A percentile compares a stretch with the other conserved stretches of the same genome.
Evolutionary conservation across 352 stramenopile genomes (phyloP).

Genomic region (Phytophthora pini): DNA sequence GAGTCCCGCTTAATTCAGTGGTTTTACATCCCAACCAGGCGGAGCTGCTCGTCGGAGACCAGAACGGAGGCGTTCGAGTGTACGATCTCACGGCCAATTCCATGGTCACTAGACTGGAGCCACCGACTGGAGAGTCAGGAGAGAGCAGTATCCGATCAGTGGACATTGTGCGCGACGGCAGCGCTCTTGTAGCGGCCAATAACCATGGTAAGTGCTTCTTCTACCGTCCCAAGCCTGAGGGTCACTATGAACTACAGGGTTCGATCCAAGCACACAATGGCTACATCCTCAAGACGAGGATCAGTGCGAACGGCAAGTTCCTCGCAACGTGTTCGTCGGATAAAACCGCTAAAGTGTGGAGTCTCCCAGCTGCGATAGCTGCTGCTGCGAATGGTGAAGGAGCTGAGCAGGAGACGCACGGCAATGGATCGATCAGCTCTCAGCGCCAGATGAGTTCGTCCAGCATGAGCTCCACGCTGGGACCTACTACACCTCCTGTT

Average conservation of each 20-base stretch:
- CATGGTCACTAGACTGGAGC: conserved; percentile 67
- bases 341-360: conserved; percentile 94
- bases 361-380: conserved; percentile 45
- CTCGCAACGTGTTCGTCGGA: conserved; percentile 95
- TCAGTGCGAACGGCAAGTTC: conserved; percentile 86
- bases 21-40: conserved; percentile 96
- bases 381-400: conserved; percentile 22
- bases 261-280: conserved; percentile 87
- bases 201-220: conserved; percentile 96
- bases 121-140: conserved; percentile 54
- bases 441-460: conserved; percentile 39
- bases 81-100: conserved; percentile 91
- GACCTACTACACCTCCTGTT: conserved; percentile 23
- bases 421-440: conserved; percentile 43
- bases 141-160: conserved; percentile 92
- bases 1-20: conserved; percentile 94
- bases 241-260: conserved; percentile 72
- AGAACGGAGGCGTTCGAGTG: conserved; percentile 94
- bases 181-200: conserved; percentile 92
- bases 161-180: conserved; percentile 93
- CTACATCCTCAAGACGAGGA: conserved; percentile 93
- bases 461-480: conserved; percentile 39
- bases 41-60: conserved; percentile 86
- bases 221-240: conserved; percentile 77
- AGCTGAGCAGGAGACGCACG: conserved; percentile 29